phyloP scores from a whole-genome alignment of 371 early-diverging fungal species.

The Saksenaea oblongispora region DNA sequence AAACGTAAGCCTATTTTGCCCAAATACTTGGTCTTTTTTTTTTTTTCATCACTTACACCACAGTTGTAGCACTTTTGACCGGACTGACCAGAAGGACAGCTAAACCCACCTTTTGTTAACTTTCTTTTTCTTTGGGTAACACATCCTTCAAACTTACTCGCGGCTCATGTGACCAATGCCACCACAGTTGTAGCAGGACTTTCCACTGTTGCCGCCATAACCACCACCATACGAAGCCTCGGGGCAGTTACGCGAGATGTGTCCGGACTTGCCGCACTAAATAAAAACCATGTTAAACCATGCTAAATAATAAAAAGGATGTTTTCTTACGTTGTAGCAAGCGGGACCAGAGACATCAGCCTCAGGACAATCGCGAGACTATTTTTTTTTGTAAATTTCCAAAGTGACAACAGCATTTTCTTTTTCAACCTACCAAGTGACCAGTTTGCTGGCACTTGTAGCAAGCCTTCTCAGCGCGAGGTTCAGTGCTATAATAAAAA shows the following conservation, averaged over 20 bases:
- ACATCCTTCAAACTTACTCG: constrained; percentile 24
- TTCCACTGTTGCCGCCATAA: constrained; percentile 22
- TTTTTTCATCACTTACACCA: constrained; percentile 34
- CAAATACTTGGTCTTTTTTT: neutral
- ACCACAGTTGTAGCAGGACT: constrained; percentile 61
- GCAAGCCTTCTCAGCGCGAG: constrained; percentile 58
- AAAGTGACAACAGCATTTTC: neutral
- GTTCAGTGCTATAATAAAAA: constrained; percentile 45
- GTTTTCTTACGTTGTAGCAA: constrained; percentile 48
- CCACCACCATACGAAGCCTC: constrained; percentile 40
- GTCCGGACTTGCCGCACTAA: constrained; percentile 59
- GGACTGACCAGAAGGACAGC: constrained; percentile 40
- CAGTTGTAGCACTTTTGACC: constrained; percentile 73
- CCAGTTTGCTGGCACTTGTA: constrained; percentile 66
- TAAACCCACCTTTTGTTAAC: neutral
- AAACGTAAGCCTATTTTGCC: neutral
- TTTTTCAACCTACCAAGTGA: constrained; percentile 55
- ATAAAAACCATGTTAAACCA: no score
- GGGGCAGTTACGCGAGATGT: constrained; percentile 64
- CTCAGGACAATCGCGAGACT: constrained; percentile 62
- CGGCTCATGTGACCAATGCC: constrained; percentile 53
- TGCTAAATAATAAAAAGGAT: neutral
- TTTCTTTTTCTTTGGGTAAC: neutral
- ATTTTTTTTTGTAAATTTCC: neutral
- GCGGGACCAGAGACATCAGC: constrained; percentile 46